Evolutionary conservation across 345 rosid genomes (phyloP), one percentile per base, ranked within the genome.

Genomic region (Clausena lansium): DNA sequence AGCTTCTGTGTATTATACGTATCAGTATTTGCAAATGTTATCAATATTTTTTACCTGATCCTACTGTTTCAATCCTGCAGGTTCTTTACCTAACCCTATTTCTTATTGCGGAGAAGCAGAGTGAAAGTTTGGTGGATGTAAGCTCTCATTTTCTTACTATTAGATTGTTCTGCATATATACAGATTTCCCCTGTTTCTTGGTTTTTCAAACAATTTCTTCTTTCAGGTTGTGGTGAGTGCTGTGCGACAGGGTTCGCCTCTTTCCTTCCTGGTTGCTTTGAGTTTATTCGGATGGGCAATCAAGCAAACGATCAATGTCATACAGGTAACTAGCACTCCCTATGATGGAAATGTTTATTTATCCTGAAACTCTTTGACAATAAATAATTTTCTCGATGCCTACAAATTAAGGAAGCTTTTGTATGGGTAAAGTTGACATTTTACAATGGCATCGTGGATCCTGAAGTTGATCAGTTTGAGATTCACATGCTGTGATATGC

Each of bases 261-360:
- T 87, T 77, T 89, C 95, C 64, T 66, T 87, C 67, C 79, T 93
- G 38, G 70, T 91, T 77, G 88, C 79, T 39, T 81, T 89, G 76
- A 90, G 92, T 73, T 80, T 91, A 84, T 87, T 93, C 70, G 97
- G 98, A 69, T 94, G 97, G 94, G 85, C 88, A 68, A 90, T 90
- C 84, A 92, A 94, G 83, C 98, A 93, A 80, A 67, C 76, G 75
- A 79, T 94, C 79, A 94, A 94, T 77, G 74, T 92, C 47, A 94
- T 94, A 78, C 98, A 94, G 98, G 97, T 91, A 87, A 39, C 58
- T 62, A 73, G 76, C 41, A 28, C 79, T 50, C 28, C 45, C 76
- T 47, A 71, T 39, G 27, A 3, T 55, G 22, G n/a, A 35, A 75
- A 25, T 35, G 24, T 11, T 39, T 7, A 6, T 35, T 24, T 39